Percentiles rank a stretch among this genome's conserved stretches.
Conservation (phyloP, 768 basidiomycete genomes). For the Mycena floridula region DNA sequence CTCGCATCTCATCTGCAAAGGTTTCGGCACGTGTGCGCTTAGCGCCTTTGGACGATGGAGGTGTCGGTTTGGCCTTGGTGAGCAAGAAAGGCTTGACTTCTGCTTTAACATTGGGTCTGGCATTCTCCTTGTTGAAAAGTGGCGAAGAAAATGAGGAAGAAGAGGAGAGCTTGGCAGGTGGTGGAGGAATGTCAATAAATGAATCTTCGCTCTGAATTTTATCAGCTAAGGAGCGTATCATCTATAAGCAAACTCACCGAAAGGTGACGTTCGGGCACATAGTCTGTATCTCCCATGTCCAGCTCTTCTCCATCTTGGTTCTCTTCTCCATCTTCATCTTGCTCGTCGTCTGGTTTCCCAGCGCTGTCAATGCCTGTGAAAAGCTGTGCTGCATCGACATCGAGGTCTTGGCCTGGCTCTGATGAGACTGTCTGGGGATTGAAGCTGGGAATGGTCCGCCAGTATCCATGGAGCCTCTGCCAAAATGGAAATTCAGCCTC, state of each 20-base stretch:
- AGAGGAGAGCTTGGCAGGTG: background rate
- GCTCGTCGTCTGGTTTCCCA: background rate
- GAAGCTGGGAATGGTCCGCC: background rate
- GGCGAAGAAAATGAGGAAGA: background rate
- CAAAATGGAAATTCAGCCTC: slow-evolving; percentile 1
- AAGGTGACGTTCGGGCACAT: no score
- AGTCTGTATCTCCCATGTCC: no score
- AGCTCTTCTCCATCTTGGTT: no score
- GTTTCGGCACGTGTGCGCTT: background rate
- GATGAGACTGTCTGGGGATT: background rate
- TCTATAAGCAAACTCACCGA: no score
- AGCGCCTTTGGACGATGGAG: background rate
- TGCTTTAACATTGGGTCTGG: background rate
- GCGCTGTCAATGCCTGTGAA: background rate
- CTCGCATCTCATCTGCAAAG: background rate
- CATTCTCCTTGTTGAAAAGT: background rate
- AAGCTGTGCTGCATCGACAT: background rate
- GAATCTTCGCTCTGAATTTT: no score
- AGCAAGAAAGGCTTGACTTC: background rate
- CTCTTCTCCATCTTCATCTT: background rate
- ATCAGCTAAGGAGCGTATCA: no score
- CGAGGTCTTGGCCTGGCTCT: background rate
- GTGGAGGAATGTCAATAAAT: no score
- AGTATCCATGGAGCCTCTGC: slow-evolving; percentile 2
- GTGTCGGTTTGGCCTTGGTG: background rate